Percentiles rank a stretch among this genome's conserved stretches.
Conservation (phyloP, 139 green algal species). For the Chlorella vulgaris region DNA sequence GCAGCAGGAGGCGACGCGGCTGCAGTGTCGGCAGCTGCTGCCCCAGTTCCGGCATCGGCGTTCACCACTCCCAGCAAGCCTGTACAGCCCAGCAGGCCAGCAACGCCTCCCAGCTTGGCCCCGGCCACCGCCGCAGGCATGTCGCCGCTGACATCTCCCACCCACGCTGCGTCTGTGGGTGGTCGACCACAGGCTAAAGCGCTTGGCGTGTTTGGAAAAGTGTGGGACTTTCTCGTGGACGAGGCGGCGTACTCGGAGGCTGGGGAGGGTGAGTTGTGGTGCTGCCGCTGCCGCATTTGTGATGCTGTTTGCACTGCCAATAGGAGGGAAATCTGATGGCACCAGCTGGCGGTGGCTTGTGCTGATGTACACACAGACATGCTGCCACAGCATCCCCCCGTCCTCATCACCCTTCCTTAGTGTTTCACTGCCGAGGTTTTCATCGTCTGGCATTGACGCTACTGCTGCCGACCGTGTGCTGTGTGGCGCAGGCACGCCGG, state of each 20-base stretch:
- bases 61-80: not conserved
- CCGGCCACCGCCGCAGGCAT: not conserved
- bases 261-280: not conserved
- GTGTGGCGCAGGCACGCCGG: too few species aligned
- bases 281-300: not conserved
- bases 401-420: not conserved
- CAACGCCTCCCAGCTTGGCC: not conserved
- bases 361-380: too few species aligned
- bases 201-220: conserved; percentile 23
- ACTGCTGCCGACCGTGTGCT: too few species aligned
- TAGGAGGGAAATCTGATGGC: not conserved
- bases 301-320: not conserved
- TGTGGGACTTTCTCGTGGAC: conserved; percentile 43
- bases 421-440: not conserved
- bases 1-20: not conserved
- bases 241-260: conserved; percentile 35
- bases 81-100: not conserved
- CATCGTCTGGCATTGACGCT: too few species aligned
- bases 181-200: conserved; percentile 8
- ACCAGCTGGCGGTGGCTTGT: too few species aligned
- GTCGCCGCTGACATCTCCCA: not conserved
- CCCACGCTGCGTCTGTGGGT: not conserved
- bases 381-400: too few species aligned
- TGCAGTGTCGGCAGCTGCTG: not conserved
- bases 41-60: not conserved